Conservation (phyloP, 1,139 yeast species). For the Sugiyamaella sp. region DNA sequence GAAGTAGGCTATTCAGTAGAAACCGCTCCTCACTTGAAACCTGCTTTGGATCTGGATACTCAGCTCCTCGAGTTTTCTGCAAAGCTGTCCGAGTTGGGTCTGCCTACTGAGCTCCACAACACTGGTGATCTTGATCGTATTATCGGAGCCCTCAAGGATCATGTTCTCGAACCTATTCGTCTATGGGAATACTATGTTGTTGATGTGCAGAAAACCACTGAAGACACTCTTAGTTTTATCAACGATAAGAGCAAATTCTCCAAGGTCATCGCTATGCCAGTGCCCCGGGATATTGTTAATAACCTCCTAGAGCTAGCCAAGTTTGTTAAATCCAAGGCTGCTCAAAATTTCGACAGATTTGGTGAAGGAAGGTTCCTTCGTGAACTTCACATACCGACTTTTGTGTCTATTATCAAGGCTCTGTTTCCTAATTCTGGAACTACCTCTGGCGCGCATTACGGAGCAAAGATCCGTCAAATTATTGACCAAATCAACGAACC, state of each 20-base stretch:
- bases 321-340: constrained; percentile 53
- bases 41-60: constrained; percentile 84
- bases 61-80: constrained; percentile 65
- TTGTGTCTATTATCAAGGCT: constrained; percentile 52
- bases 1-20: constrained; percentile 84
- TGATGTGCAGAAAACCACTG: constrained; percentile 47
- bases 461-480: constrained; percentile 53
- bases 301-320: constrained; percentile 51
- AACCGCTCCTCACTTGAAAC: constrained; percentile 84
- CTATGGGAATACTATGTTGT: constrained; percentile 91
- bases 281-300: constrained; percentile 49
- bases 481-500: constrained; percentile 78
- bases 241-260: constrained; percentile 33
- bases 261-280: constrained; percentile 40
- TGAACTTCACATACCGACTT: constrained; percentile 52
- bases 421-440: constrained; percentile 44
- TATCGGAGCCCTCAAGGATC: constrained; percentile 65
- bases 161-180: constrained; percentile 66
- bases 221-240: constrained; percentile 37
- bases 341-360: constrained; percentile 43
- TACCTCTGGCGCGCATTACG: constrained; percentile 35
- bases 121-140: constrained; percentile 59
- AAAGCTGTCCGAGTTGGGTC: constrained; percentile 56
- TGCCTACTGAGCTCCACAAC: constrained; percentile 57
- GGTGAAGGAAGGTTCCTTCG: constrained; percentile 58